Evolutionary conservation across 495 filamentous ascomycete genomes (phyloP).

Genomic region (Neurospora cerealis): DNA sequence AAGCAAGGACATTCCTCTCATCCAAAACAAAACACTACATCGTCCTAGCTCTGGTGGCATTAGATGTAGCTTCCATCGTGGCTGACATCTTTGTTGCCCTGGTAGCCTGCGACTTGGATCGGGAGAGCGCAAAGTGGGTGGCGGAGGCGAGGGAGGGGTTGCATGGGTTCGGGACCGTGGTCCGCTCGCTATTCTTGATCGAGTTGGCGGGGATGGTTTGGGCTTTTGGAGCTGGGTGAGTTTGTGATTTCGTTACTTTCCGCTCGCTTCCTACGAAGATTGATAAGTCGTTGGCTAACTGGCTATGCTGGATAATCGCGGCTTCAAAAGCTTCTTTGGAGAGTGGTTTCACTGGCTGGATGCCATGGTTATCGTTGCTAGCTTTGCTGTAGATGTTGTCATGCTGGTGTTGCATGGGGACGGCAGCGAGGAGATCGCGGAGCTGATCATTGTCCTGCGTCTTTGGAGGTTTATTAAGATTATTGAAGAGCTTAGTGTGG

Average conservation of each 20-base stretch:
- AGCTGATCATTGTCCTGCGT: conserved; percentile 51
- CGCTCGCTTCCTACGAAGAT: not conserved
- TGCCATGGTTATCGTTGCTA: conserved; percentile 48
- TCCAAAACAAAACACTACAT: conserved; percentile 50
- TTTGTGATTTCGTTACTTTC: not conserved
- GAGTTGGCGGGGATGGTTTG: conserved; percentile 47
- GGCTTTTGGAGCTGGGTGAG: conserved; percentile 46
- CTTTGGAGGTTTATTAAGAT: conserved; percentile 64
- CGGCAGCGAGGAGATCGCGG: conserved; percentile 51
- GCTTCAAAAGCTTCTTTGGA: conserved; percentile 42
- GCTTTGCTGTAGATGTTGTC: conserved; percentile 49
- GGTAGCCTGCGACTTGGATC: conserved; percentile 44
- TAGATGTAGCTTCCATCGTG: conserved; percentile 51
- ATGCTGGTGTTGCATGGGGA: conserved; percentile 11
- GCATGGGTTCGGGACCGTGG: conserved; percentile 32
- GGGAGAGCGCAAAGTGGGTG: conserved; percentile 25
- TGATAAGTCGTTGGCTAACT: not conserved
- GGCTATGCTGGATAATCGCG: not conserved
- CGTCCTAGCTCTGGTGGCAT: conserved; percentile 43
- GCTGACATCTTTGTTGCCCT: conserved; percentile 54
- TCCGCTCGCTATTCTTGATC: conserved; percentile 51
- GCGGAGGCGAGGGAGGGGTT: conserved; percentile 26
- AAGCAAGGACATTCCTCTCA: conserved; percentile 29
- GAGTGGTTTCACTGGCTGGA: conserved; percentile 56
- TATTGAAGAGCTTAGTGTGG: conserved; percentile 52